A percentile compares a stretch with the other conserved stretches of the same genome.
Conservation (phyloP, 192 early-diverging fungal genomes). For the Gaertneriomyces sp. region DNA sequence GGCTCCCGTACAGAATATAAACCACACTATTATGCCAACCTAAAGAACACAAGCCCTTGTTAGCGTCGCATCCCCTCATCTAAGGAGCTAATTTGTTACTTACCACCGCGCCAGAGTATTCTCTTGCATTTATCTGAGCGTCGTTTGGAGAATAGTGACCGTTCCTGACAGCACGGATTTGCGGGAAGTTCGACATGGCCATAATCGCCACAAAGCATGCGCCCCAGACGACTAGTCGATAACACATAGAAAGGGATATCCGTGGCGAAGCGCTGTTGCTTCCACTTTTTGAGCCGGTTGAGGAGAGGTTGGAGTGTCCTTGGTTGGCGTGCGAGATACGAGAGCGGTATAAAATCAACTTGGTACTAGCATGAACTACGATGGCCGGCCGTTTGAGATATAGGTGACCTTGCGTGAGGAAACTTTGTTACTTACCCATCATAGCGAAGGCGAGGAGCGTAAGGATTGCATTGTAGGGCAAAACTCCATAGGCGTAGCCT, state of each 20-base stretch:
- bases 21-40: conserved; percentile 14
- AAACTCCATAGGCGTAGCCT: conserved; percentile 15
- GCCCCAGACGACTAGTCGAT: conserved; percentile 24
- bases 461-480: conserved; percentile 16
- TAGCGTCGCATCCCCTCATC: too few relatives aligned
- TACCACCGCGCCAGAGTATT: conserved; percentile 17
- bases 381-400: not conserved
- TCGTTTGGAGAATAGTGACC: not conserved
- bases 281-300: not conserved
- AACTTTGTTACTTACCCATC: conserved; percentile 3
- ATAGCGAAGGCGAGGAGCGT: conserved; percentile 3
- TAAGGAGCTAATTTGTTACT: too few relatives aligned
- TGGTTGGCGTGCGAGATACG: not conserved
- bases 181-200: conserved; percentile 7
- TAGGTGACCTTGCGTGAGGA: not conserved
- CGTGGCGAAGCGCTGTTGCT: conserved; percentile 2
- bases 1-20: conserved; percentile 25
- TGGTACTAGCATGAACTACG: conserved; percentile 7
- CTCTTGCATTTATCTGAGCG: conserved; percentile 9
- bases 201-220: conserved; percentile 10
- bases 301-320: not conserved
- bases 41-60: too few relatives aligned
- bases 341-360: conserved; percentile 11
- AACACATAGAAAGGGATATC: conserved; percentile 18
- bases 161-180: conserved; percentile 2